These are phyloP conservation scores for Saccharomyces hybrid DNA, from an alignment of 1,139 yeast genomes.

Conservation along the genomic window DNA sequence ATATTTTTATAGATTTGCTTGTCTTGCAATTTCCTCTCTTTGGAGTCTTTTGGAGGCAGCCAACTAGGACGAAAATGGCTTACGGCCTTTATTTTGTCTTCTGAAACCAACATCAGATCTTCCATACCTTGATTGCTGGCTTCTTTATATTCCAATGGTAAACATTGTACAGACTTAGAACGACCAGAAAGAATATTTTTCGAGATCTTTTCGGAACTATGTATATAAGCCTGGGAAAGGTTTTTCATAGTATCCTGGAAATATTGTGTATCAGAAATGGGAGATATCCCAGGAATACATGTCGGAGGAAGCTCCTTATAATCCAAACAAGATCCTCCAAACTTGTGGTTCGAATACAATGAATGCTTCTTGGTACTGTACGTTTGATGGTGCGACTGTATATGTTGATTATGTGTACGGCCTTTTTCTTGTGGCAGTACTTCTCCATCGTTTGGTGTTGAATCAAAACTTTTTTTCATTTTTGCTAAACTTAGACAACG, in stretches of 20 bases:
- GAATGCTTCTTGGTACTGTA: not conserved
- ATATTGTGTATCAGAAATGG: slow-evolving; percentile 27
- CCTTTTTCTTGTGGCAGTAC: slow-evolving; percentile 2
- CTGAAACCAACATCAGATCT: slow-evolving; percentile 41
- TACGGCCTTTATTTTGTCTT: slow-evolving; percentile 36
- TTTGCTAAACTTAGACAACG: slow-evolving; percentile 10
- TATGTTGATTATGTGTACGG: slow-evolving; percentile 10
- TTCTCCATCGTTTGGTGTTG: not conserved
- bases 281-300: slow-evolving; percentile 33
- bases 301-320: slow-evolving; percentile 31
- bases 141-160: slow-evolving; percentile 32
- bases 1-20: slow-evolving; percentile 36
- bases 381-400: not conserved
- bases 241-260: slow-evolving; percentile 36
- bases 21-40: slow-evolving; percentile 38
- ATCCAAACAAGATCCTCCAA: slow-evolving; percentile 12
- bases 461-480: slow-evolving; percentile 7
- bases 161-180: slow-evolving; percentile 28
- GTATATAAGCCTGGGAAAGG: slow-evolving; percentile 37
- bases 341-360: not conserved
- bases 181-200: slow-evolving; percentile 34
- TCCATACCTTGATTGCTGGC: slow-evolving; percentile 38
- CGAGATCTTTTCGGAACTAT: slow-evolving; percentile 32
- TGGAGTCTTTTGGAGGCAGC: slow-evolving; percentile 41
- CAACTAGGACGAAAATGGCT: slow-evolving; percentile 43